These are phyloP conservation scores for Strobilomyces confusus DNA, from an alignment of 768 basidiomycete genomes.

Conservation along the genomic window DNA sequence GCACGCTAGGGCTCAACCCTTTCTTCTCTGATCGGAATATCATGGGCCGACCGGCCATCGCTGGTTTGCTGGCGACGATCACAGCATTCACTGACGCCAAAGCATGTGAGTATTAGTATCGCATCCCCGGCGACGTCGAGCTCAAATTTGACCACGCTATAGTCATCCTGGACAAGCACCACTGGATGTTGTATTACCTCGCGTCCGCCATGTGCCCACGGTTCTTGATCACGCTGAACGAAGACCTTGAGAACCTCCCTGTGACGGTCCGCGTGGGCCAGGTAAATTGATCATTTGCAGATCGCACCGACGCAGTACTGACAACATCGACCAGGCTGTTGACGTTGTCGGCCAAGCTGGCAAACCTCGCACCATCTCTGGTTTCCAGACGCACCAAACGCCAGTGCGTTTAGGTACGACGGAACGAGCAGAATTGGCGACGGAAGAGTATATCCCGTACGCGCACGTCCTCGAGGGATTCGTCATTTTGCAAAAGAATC, in stretches of 20 bases:
- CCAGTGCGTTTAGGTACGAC: constrained; percentile 94
- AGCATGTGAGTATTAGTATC: constrained; percentile 61
- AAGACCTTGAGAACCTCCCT: constrained; percentile 78
- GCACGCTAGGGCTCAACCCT: constrained; percentile 57
- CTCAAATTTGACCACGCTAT: constrained; percentile 1
- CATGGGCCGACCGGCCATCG: constrained; percentile 85
- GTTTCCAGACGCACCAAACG: constrained; percentile 97
- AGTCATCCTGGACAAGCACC: constrained; percentile 94
- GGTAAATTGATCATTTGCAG: constrained; percentile 37
- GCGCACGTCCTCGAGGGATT: constrained; percentile 89
- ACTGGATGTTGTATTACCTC: constrained; percentile 99
- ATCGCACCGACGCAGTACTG: not conserved
- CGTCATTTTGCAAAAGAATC: constrained; percentile 88
- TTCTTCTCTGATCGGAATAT: constrained; percentile 92
- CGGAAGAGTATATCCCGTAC: constrained; percentile 94
- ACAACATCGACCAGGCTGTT: constrained; percentile 57
- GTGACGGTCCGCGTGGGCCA: constrained; percentile 95
- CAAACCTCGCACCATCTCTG: constrained; percentile 92
- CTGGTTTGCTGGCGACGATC: constrained; percentile 82
- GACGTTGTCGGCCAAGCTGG: constrained; percentile 98
- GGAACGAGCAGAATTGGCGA: constrained; percentile 92
- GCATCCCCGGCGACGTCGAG: not conserved
- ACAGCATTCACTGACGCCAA: constrained; percentile 94
- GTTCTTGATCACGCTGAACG: constrained; percentile 95
- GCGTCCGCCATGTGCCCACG: constrained; percentile 96